Base-by-base conservation (phyloP, 495 filamentous ascomycete genomes). In the Wilcoxina mikolae region DNA sequence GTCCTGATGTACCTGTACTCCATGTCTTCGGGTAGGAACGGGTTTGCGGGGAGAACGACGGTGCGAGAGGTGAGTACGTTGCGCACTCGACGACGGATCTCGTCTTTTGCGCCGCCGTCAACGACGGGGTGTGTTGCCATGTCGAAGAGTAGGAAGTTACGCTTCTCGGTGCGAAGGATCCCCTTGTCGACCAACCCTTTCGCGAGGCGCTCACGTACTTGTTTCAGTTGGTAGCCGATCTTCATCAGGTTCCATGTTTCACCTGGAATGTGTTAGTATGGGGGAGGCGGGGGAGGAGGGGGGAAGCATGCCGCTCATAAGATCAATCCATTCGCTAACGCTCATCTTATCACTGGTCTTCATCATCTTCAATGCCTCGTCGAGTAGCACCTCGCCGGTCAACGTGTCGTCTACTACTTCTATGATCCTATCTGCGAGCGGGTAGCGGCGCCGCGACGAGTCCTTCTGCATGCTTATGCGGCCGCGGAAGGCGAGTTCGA, bases 161-260 rank as follows among this genome's bases (percentile, higher is more conserved):
- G 85, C 73, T 98, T 98, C 70, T 98, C 91, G 54, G 91, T 98
- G 62, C 91, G 85, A 46, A 98, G 79, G 68, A 98, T 95, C 52
- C 91, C 91, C 71, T 98, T 98, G 70, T 98, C 91, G 26, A 98
- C 91, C 25, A 98, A 79, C n/a, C 91, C 91, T 69, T 98, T 98
- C 59, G 86, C 87, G 46, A 96, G 78, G 48, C 91, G 86, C 74
- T 98, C 91, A 64, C 91, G 89, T 49, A 98, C 91, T 74, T 98
- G 91, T 70, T 98, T 98, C 57, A 98, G 77, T 75, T 96, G 91
- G 72, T 98, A 98, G 66, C 91, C 91, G 62, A 98, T 98, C 72
- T 98, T 98, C 91, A 98, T 95, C 52, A 98, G 73, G 63, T 98
- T 98, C 91, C 91, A 98, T 55, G 91, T 98, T 71, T 98, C 91